Base-by-base conservation (phyloP, 2,329 filamentous ascomycete species). In the Paramyrothecium sp. region DNA sequence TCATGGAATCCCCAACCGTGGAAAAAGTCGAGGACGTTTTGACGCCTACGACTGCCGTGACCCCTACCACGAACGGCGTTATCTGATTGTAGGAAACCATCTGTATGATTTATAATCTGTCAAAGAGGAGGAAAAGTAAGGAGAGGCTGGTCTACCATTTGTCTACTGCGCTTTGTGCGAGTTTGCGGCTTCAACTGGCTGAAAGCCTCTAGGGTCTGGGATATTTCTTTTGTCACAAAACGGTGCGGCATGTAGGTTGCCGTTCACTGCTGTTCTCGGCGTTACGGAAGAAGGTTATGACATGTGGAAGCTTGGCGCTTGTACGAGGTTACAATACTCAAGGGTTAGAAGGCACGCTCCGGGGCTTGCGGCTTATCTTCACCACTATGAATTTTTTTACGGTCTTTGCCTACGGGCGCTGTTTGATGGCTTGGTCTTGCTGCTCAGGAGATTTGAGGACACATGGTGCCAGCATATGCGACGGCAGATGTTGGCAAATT, bases 1-100 rank as follows among this genome's bases (percentile, higher is more conserved):
- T 67, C 3, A 62, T 69, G 19, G 73, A 75, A 41, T 60, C 67
- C 8, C 63, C 65, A n/a, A 49, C 66, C 5, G 54, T 65, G 2
- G 69, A 70, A 4, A 73, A 72, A 51, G 48, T 60, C 1, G 65
- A 68, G 4, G 68, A 70, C 17, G 64, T 57, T 13, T 53, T 66
- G 33, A 56, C 61, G 10, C 38, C 38, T 16, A 54, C 69, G 16
- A 51, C 65, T 8, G 34, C 61, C 4, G 52, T 63, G 13, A 59
- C 65, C 13, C 58, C 67, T n/a, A 57, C 64, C 48, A 60, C 65
- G 52, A 72, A 72, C 56, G 67, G 69, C 57, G 63, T 65, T 61
- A 65, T 44, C n/a, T 44, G 38, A 61, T 56, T 60, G 61, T 59
- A 49, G 54, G 26, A 55, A 54, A 20, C n/a, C 13, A 19, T 55